These are phyloP conservation scores for Balansia obtecta DNA, from an alignment of 2,329 filamentous ascomycete genomes.

Conservation along the genomic window DNA sequence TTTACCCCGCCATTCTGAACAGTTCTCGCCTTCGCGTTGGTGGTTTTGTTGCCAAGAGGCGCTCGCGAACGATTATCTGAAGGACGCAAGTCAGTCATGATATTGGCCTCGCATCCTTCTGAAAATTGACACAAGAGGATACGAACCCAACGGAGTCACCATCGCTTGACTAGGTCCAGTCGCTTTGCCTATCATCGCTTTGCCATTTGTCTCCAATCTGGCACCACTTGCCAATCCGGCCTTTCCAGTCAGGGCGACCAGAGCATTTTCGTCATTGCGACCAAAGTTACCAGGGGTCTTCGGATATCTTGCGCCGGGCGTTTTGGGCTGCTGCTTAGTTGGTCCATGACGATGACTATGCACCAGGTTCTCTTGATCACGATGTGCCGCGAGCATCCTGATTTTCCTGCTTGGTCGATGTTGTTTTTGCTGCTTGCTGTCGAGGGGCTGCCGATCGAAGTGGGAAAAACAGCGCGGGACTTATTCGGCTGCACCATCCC, in stretches of 20 bases:
- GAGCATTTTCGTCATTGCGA: constrained; percentile 73
- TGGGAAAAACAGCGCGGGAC: not conserved
- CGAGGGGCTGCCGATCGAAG: not conserved
- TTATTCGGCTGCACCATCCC: not conserved
- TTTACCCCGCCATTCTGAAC: constrained; percentile 56
- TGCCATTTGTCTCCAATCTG: constrained; percentile 40
- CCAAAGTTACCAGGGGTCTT: constrained; percentile 74
- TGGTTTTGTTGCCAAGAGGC: constrained; percentile 86
- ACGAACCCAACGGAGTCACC: constrained; percentile 68
- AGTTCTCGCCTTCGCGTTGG: constrained; percentile 72
- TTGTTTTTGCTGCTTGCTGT: not conserved
- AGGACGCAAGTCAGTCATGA: constrained; percentile 6
- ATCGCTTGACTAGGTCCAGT: constrained; percentile 41
- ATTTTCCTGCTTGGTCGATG: not conserved
- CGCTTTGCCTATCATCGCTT: constrained; percentile 34
- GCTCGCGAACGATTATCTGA: constrained; percentile 50
- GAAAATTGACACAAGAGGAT: not conserved
- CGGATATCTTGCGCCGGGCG: constrained; percentile 60
- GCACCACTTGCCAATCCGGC: constrained; percentile 36
- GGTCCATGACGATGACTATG: constrained; percentile 65
- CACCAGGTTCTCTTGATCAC: constrained; percentile 81
- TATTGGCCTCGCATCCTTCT: not conserved
- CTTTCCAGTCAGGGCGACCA: constrained; percentile 25
- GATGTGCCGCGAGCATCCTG: constrained; percentile 61
- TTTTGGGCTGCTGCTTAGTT: constrained; percentile 70